These are phyloP conservation scores for Colletotrichum sp. DNA, from an alignment of 2,329 filamentous ascomycete species.

Conservation along the genomic window DNA sequence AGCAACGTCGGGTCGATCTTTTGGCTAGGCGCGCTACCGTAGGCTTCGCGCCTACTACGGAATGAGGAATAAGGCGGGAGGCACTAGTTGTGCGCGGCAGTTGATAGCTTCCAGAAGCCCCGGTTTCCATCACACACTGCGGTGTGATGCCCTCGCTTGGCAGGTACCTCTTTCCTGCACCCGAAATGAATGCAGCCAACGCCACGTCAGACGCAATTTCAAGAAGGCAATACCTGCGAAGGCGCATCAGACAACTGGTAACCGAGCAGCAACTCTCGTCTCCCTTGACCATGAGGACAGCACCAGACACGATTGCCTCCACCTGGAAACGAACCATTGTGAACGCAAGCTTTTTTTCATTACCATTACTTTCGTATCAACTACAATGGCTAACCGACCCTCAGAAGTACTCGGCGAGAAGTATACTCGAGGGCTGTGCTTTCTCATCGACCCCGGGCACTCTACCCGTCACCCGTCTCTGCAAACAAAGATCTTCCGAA, in stretches of 20 bases:
- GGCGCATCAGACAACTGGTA: neutral
- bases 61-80: neutral
- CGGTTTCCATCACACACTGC: neutral
- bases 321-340: neutral
- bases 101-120: neutral
- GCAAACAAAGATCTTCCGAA: neutral
- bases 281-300: neutral
- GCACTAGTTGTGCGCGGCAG: neutral
- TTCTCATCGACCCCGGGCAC: neutral
- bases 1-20: neutral
- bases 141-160: neutral
- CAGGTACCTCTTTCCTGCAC: neutral
- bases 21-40: neutral
- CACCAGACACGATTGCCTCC: neutral
- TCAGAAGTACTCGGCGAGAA: neutral
- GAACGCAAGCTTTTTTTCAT: neutral
- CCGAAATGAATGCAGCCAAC: neutral
- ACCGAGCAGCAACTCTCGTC: neutral
- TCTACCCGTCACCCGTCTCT: neutral
- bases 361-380: neutral
- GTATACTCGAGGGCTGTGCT: neutral
- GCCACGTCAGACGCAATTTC: neutral
- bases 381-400: neutral
- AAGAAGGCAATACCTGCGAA: neutral
- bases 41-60: neutral